Conservation (phyloP, 2,329 filamentous ascomycete species). For the Cyphellophora attinorum region DNA sequence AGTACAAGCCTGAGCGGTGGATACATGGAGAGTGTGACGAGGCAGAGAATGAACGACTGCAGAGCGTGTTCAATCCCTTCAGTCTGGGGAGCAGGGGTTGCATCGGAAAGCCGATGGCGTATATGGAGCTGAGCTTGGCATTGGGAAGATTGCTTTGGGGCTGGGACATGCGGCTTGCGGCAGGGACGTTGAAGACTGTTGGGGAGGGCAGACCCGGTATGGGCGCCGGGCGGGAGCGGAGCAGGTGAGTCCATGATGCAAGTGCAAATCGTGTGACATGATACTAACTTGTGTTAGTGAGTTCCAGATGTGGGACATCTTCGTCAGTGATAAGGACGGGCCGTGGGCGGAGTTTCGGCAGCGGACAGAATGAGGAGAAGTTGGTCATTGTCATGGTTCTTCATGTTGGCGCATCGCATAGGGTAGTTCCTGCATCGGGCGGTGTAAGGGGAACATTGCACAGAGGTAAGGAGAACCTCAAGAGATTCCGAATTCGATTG, state of each 20-base stretch:
- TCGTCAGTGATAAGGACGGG: constrained; percentile 3
- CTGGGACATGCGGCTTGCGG: constrained; percentile 1
- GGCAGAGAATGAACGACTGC: constrained; percentile 57
- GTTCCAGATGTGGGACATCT: constrained; percentile 4
- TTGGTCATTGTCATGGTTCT: too few relatives aligned
- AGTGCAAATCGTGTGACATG: background rate
- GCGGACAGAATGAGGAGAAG: background rate
- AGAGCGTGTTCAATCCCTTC: constrained; percentile 27
- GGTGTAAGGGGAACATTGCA: too few relatives aligned
- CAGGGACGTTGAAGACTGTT: background rate
- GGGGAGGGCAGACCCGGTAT: background rate
- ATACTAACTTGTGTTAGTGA: background rate
- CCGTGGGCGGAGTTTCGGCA: constrained; percentile 1
- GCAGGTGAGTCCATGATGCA: background rate
- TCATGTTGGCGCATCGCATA: too few relatives aligned
- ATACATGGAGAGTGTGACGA: constrained; percentile 39
- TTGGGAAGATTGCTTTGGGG: constrained; percentile 28
- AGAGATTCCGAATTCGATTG: too few relatives aligned
- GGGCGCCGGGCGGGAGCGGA: constrained; percentile 1
- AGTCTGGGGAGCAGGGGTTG: constrained; percentile 33
- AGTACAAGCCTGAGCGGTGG: constrained; percentile 13
- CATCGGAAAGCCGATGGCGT: constrained; percentile 33
- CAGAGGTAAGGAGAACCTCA: too few relatives aligned
- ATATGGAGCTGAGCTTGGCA: constrained; percentile 31
- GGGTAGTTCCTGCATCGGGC: too few relatives aligned